Percentiles rank a stretch among this genome's conserved stretches.
These are phyloP conservation scores for grape (Vitis vinifera) DNA, from an alignment of 164 flowering plant genomes.

Conservation along the genomic window ASM3070453v1 NC_081817.1:21814001-21814500, in stretches of 20 bases:
- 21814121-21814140: conserved; percentile 22
- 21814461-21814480: too few species aligned
- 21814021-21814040: too few species aligned
- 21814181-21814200: conserved; percentile 44
- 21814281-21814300: neutral
- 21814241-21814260: conserved; percentile 4
- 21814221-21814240: conserved; percentile 12
- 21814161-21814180: conserved; percentile 46
- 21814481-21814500: too few species aligned
- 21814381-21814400: neutral
- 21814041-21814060: neutral
- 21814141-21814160: conserved; percentile 23
- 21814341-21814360: conserved; percentile 14
- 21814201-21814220: conserved; percentile 23
- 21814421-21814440: neutral
- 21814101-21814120: neutral
- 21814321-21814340: neutral
- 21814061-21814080: too few species aligned
- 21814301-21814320: neutral
- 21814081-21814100: too few species aligned
- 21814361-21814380: conserved; percentile 18
- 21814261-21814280: neutral
- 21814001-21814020: neutral
- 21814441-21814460: too few species aligned
- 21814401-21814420: neutral